These are phyloP conservation scores for Metarhizium rileyi DNA, from an alignment of 2,329 filamentous ascomycete species.

Conservation along the genomic window DNA sequence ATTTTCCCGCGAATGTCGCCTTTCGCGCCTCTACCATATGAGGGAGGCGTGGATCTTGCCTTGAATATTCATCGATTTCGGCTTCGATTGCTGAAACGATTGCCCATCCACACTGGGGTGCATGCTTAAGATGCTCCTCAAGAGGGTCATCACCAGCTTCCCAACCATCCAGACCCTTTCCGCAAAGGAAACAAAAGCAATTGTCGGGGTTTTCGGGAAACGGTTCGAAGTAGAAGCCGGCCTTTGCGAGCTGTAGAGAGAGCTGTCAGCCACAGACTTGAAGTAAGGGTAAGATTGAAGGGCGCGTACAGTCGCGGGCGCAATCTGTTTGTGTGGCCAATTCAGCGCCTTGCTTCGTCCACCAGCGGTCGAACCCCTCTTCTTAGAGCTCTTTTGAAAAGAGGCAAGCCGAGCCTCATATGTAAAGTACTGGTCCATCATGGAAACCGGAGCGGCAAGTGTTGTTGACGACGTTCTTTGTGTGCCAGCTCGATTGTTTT, in stretches of 20 bases:
- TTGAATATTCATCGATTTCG: constrained; percentile 49
- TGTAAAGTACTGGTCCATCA: constrained; percentile 40
- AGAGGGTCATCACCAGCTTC: constrained; percentile 77
- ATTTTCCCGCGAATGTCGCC: constrained; percentile 72
- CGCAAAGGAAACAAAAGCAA: constrained; percentile 79
- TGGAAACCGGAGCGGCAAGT: constrained; percentile 5
- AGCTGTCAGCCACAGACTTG: constrained; percentile 13
- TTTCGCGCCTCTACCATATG: constrained; percentile 67
- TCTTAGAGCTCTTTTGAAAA: constrained; percentile 61
- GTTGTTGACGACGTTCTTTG: constrained; percentile 12
- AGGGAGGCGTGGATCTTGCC: constrained; percentile 64
- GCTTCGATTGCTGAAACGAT: constrained; percentile 56
- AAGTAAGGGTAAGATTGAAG: background rate
- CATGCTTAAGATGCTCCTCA: constrained; percentile 76
- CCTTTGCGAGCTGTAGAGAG: constrained; percentile 62
- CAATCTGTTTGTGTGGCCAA: constrained; percentile 62
- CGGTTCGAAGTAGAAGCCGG: constrained; percentile 86
- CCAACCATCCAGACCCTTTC: constrained; percentile 82
- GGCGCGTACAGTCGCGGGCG: constrained; percentile 20
- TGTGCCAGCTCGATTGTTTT: background rate
- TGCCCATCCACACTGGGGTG: constrained; percentile 79
- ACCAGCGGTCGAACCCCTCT: constrained; percentile 57
- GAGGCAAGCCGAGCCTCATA: constrained; percentile 71
- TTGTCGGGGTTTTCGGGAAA: constrained; percentile 71
- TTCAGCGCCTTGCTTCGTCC: constrained; percentile 42